Percentiles rank a stretch among this genome's conserved stretches.
phyloP scores from a whole-genome alignment of 2,329 filamentous ascomycete species.

The Ophiostoma triangulosporum region DNA sequence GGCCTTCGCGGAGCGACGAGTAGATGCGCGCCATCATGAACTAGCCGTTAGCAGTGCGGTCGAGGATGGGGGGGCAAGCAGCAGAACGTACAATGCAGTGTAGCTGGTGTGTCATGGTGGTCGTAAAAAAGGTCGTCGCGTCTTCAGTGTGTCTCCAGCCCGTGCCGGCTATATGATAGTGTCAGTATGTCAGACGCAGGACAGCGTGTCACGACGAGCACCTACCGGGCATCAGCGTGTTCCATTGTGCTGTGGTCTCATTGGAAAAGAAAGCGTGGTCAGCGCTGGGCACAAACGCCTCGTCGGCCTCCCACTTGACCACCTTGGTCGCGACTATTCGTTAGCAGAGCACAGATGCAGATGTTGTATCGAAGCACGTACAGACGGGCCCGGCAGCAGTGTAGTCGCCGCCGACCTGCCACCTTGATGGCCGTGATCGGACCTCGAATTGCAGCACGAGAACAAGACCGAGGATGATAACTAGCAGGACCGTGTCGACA shows the following conservation, averaged over 20 bases:
- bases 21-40: constrained; percentile 25
- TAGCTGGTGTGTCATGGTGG: constrained; percentile 27
- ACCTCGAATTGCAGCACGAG: constrained; percentile 13
- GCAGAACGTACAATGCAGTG: constrained; percentile 24
- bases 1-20: constrained; percentile 14
- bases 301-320: constrained; percentile 25
- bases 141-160: constrained; percentile 22
- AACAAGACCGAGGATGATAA: constrained; percentile 20
- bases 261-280: constrained; percentile 26
- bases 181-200: not conserved
- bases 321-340: constrained; percentile 23
- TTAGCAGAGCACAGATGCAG: too few species aligned
- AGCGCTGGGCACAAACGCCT: constrained; percentile 24
- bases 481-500: constrained; percentile 20
- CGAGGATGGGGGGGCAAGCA: not conserved
- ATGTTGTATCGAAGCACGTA: constrained; percentile 14
- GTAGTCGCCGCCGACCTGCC: constrained; percentile 27
- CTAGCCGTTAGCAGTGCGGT: constrained; percentile 10
- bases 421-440: constrained; percentile 2
- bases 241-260: constrained; percentile 25
- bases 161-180: constrained; percentile 17
- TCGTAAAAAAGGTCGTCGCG: constrained; percentile 26
- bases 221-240: constrained; percentile 23
- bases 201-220: too few species aligned
- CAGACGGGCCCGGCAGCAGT: constrained; percentile 24